Conservation (phyloP, 257 asterid species). For the Leonotis leonurus region DNA sequence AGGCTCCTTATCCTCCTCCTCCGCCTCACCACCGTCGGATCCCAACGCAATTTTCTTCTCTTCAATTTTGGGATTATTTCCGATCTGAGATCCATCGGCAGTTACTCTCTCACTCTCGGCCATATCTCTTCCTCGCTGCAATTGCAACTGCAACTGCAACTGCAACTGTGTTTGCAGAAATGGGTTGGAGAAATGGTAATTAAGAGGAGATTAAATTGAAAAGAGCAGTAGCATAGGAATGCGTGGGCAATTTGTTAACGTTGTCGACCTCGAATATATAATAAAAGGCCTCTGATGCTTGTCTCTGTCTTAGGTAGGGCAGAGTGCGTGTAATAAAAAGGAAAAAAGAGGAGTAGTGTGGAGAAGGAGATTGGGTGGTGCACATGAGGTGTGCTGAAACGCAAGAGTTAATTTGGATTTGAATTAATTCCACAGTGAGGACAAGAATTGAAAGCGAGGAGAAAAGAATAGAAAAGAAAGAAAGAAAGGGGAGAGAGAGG, state of each 20-base stretch:
- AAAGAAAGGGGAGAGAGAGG: too few species aligned
- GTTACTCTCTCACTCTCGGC: background rate
- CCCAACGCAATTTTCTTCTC: too few species aligned
- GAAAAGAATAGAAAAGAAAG: too few species aligned
- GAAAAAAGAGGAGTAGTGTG: background rate
- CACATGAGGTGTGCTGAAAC: background rate
- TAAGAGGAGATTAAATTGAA: too few species aligned
- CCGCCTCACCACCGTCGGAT: too few species aligned
- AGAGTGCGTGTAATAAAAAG: background rate
- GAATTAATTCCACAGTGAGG: background rate
- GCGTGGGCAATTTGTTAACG: background rate
- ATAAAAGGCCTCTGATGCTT: background rate
- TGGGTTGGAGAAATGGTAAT: background rate
- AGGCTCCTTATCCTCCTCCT: slow-evolving; percentile 26
- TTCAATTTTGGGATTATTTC: background rate
- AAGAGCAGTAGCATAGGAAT: background rate
- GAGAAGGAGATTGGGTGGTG: background rate
- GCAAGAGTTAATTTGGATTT: background rate
- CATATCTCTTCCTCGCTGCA: background rate
- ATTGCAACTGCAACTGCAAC: too few species aligned
- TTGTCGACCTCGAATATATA: background rate
- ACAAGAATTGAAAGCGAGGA: background rate
- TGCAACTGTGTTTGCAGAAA: background rate
- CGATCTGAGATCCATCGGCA: slow-evolving; percentile 14
- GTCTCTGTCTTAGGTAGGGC: background rate